Percentiles rank a stretch among this genome's conserved stretches.
phyloP scores from a whole-genome alignment of 495 filamentous ascomycete genomes.

The Penicillium robsamsonii region DNA sequence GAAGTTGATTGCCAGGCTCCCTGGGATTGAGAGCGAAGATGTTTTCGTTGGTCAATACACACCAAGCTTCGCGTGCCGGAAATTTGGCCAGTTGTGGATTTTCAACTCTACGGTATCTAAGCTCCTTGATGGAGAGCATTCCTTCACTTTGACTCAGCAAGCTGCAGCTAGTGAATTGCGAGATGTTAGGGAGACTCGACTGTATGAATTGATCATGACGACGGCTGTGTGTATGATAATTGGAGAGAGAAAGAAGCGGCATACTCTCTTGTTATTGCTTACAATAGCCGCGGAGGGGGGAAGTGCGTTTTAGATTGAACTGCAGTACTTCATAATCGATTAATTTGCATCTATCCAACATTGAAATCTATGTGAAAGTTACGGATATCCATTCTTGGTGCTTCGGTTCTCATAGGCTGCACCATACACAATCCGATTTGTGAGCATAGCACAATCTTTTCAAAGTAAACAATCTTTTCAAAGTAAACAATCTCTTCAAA shows the following conservation, averaged over 20 bases:
- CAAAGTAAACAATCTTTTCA: too few species aligned
- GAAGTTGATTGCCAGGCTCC: slow-evolving; percentile 14
- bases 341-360: too few species aligned
- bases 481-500: too few species aligned
- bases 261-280: slow-evolving; percentile 5
- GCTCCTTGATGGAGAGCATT: slow-evolving; percentile 8
- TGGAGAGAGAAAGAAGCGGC: slow-evolving; percentile 22
- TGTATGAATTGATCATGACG: slow-evolving; percentile 15
- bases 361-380: too few species aligned
- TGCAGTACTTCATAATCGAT: too few species aligned
- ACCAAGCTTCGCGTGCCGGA: slow-evolving; percentile 3
- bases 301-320: too few species aligned
- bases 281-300: background rate
- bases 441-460: too few species aligned
- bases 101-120: slow-evolving; percentile 13
- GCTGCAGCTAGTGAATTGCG: background rate
- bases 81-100: slow-evolving; percentile 13
- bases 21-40: background rate
- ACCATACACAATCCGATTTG: too few species aligned
- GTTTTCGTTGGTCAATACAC: slow-evolving; percentile 10
- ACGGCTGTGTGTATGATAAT: slow-evolving; percentile 24
- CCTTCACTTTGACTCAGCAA: background rate
- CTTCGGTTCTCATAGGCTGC: too few species aligned
- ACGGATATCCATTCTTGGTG: too few species aligned
- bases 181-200: slow-evolving; percentile 1